Evolutionary conservation across 768 basidiomycete species (phyloP).

Genomic region (Amanita polypyramis): DNA sequence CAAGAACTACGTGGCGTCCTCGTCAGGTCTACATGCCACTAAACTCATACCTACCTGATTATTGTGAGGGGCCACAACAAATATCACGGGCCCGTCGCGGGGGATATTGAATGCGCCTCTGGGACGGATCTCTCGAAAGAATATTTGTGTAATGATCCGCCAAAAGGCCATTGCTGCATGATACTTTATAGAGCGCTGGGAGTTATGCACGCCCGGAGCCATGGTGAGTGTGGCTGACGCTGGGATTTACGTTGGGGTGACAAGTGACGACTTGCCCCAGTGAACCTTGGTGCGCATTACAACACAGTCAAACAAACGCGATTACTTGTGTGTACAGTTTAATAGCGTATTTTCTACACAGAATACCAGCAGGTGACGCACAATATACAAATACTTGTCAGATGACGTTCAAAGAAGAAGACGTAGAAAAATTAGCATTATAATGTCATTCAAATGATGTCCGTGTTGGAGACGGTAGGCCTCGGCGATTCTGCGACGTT

Average conservation of each 20-base stretch:
- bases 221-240: slow-evolving; percentile 9
- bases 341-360: neutral
- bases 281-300: slow-evolving; percentile 2
- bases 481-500: slow-evolving; percentile 26
- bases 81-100: slow-evolving; percentile 80
- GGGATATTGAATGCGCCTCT: slow-evolving; percentile 95
- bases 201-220: slow-evolving; percentile 9
- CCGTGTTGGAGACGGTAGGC: slow-evolving; percentile 18
- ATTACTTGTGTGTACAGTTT: slow-evolving; percentile 4
- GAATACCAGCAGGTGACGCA: slow-evolving; percentile 2
- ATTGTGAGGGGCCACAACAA: slow-evolving; percentile 86
- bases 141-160: slow-evolving; percentile 80
- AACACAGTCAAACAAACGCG: slow-evolving; percentile 11
- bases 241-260: neutral
- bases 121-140: slow-evolving; percentile 93
- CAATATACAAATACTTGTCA: slow-evolving; percentile 10
- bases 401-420: slow-evolving; percentile 6
- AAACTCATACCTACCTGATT: slow-evolving; percentile 53
- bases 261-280: neutral
- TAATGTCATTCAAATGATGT: slow-evolving; percentile 20
- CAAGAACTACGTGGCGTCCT: slow-evolving; percentile 53
- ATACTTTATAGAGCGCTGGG: slow-evolving; percentile 32
- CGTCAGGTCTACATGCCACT: slow-evolving; percentile 1
- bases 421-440: slow-evolving; percentile 5
- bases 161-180: slow-evolving; percentile 78